Conservation (phyloP, 352 stramenopile genomes). For the Phytopythium oedochilum region DNA sequence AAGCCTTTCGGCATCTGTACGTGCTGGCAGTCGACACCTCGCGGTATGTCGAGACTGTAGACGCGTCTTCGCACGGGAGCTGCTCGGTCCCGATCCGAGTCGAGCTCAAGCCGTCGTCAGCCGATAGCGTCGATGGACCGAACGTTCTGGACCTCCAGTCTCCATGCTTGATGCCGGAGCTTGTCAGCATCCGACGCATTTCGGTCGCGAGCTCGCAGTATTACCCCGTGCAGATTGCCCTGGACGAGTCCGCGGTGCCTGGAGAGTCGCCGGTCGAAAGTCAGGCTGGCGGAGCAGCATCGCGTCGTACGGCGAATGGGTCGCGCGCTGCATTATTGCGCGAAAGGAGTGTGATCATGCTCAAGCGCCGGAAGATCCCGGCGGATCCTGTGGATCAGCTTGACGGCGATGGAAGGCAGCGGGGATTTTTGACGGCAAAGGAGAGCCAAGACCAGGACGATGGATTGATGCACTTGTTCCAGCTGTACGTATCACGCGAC, state of each 20-base stretch:
- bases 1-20: conserved; percentile 90
- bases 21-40: conserved; percentile 78
- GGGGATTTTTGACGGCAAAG: neutral
- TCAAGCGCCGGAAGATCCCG: conserved; percentile 40
- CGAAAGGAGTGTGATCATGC: conserved; percentile 50
- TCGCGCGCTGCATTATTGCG: conserved; percentile 51
- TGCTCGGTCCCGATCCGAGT: conserved; percentile 46
- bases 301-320: conserved; percentile 40
- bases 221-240: conserved; percentile 68
- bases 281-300: neutral
- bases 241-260: neutral
- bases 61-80: conserved; percentile 47
- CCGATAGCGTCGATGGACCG: neutral
- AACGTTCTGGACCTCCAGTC: conserved; percentile 25
- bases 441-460: conserved; percentile 15
- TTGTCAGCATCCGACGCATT: conserved; percentile 51
- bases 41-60: conserved; percentile 69
- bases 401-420: neutral
- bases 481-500: conserved; percentile 11
- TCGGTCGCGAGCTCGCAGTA: conserved; percentile 38
- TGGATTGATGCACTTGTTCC: conserved; percentile 22
- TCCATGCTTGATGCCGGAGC: conserved; percentile 68
- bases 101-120: conserved; percentile 17
- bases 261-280: neutral
- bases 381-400: conserved; percentile 7